Evolutionary conservation across 768 basidiomycete genomes (phyloP), one percentile per base, ranked within the genome.

Genomic region (Phylloporus sp.): DNA sequence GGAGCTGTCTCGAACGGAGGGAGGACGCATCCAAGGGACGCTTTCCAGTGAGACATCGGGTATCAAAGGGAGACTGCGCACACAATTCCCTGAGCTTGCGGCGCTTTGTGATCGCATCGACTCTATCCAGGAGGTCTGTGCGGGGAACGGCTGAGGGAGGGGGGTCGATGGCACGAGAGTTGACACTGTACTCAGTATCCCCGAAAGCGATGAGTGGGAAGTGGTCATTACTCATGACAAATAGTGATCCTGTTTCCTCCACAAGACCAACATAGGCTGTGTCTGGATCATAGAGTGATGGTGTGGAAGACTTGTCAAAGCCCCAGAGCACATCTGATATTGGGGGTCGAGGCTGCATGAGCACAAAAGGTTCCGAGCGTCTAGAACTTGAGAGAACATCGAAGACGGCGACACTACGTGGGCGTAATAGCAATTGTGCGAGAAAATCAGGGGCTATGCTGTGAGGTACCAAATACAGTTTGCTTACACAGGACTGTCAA

Each of bases 191-290:
- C 45, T 74, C 71, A 7, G 71, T 72, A 53, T 78, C 77, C 3
- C 81, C 77, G 59, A 91, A 90, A 5, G 80, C 82, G 53, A 95
- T 86, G 10, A 97, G 76, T 0, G 95, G 95, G 63, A 81, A 97
- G 8, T 79, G 79, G 11, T 79, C 75, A 0, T 89, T 86, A 56
- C 88, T 88, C 82, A 97, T 87, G 18, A 90, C 93, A 59, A 84
- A 95, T 2, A 97, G 75, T 36, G 86, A 88, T 3, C 79, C 82
- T 0, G 79, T 80, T 62, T 85, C 82, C 41, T 81, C 78, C 15
- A 93, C 78, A 16, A 88, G 71, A 3, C 93, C 93, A 18, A 97
- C 83, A 64, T 88, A 97, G 1, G 92, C 92, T 0, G 81, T 77
- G 26, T 85, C 78, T 6, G 72, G 69, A 9, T 71, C 66, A 26